Percentiles rank a stretch among this genome's conserved stretches.
These are phyloP conservation scores for Carex littledalei DNA, from an alignment of 176 grass and related monocot species.

Conservation along the genomic window DNA sequence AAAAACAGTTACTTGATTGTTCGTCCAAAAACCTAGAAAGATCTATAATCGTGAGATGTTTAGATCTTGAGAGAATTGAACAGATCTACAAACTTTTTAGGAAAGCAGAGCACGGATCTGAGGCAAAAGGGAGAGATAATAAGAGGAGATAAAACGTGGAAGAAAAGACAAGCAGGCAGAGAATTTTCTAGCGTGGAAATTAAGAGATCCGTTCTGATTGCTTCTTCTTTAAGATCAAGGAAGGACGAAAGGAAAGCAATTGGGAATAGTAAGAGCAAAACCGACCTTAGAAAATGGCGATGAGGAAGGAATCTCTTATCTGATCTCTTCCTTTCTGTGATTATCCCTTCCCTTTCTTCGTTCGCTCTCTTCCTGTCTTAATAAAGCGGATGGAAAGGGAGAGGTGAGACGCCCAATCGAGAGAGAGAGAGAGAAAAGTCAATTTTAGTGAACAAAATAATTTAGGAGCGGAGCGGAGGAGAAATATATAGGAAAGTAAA, in stretches of 20 bases:
- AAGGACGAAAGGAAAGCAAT: background rate
- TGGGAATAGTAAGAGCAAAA: background rate
- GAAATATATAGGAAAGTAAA: background rate
- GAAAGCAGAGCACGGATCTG: conserved; percentile 7
- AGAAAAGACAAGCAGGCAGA: conserved; percentile 18
- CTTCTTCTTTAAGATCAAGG: conserved; percentile 18
- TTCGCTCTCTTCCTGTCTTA: background rate
- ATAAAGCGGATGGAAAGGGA: conserved; percentile 13
- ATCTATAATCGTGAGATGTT: background rate
- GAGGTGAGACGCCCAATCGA: conserved; percentile 4
- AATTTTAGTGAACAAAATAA: background rate
- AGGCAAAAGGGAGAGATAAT: background rate
- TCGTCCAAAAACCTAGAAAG: background rate
- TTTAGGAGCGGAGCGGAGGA: background rate
- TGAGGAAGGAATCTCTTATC: conserved; percentile 21
- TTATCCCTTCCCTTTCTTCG: conserved; percentile 3
- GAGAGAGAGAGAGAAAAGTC: background rate
- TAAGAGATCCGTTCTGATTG: conserved; percentile 3
- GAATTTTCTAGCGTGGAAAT: conserved; percentile 18
- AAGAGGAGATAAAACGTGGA: background rate
- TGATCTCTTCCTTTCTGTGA: conserved; percentile 15
- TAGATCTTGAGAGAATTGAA: conserved; percentile 3
- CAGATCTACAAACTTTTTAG: background rate
- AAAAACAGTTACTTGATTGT: background rate
- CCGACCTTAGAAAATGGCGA: conserved; percentile 11